Conservation (phyloP, 768 basidiomycete genomes). For the Leccinum sublutescens region DNA sequence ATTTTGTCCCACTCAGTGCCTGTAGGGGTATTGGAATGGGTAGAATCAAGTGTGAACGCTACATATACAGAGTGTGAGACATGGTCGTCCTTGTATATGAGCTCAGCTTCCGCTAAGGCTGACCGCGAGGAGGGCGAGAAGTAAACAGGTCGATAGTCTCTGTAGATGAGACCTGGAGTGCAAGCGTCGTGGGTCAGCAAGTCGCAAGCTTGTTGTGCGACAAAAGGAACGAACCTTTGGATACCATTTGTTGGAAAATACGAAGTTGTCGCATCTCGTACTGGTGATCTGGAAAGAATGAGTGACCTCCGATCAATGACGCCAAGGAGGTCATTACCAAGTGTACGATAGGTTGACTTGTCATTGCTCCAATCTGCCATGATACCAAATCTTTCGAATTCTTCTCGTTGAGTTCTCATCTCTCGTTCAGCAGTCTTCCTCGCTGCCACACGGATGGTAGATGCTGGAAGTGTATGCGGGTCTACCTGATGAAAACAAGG, state of each 20-base stretch:
- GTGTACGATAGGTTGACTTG: slow-evolving; percentile 73
- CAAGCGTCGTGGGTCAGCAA: not conserved
- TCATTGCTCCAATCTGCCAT: slow-evolving; percentile 85
- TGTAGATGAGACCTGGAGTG: slow-evolving; percentile 69
- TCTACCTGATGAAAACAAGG: slow-evolving; percentile 43
- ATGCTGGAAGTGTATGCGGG: slow-evolving; percentile 52
- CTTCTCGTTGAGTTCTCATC: slow-evolving; percentile 69
- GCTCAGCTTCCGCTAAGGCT: slow-evolving; percentile 92
- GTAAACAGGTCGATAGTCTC: slow-evolving; percentile 86
- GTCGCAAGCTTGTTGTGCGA: not conserved
- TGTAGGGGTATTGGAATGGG: slow-evolving; percentile 11
- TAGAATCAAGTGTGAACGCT: slow-evolving; percentile 58
- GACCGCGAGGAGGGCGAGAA: slow-evolving; percentile 95
- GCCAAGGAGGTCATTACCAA: slow-evolving; percentile 50
- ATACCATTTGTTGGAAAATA: slow-evolving; percentile 86
- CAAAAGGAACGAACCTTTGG: slow-evolving; percentile 52
- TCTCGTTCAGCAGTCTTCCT: slow-evolving; percentile 69
- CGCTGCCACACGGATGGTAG: slow-evolving; percentile 68
- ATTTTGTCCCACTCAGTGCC: slow-evolving; percentile 11
- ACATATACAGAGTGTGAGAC: slow-evolving; percentile 88
- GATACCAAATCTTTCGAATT: slow-evolving; percentile 80
- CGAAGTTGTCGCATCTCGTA: slow-evolving; percentile 88
- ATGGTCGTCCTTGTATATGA: slow-evolving; percentile 88
- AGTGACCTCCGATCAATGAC: not conserved
- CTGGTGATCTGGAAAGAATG: slow-evolving; percentile 56